Conservation (phyloP, 495 filamentous ascomycete genomes). For the Parmelia sp. region DNA sequence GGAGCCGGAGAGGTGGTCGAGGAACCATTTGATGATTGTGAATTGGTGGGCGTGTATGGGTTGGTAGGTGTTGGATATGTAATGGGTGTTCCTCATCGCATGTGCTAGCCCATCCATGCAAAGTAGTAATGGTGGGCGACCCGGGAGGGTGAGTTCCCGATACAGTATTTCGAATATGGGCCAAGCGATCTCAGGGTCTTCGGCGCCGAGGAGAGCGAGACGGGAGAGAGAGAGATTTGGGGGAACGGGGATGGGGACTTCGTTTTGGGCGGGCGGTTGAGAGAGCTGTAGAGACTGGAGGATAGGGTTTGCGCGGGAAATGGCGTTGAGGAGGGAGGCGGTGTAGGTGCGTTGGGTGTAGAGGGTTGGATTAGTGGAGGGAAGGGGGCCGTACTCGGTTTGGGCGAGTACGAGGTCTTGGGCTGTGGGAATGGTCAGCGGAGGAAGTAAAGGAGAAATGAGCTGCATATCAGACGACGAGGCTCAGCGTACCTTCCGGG, state of each 20-base stretch:
- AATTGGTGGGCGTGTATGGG: conserved; percentile 85
- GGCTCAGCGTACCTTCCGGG: conserved; percentile 65
- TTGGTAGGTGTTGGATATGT: conserved; percentile 59
- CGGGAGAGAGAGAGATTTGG: conserved; percentile 57
- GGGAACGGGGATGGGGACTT: conserved; percentile 50
- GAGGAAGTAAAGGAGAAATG: too few species aligned
- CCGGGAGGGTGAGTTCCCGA: conserved; percentile 60
- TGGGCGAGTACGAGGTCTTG: conserved; percentile 73
- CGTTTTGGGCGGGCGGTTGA: conserved; percentile 45
- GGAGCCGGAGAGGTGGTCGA: conserved; percentile 58
- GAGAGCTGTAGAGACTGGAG: conserved; percentile 53
- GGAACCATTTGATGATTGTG: conserved; percentile 66
- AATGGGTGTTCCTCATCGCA: conserved; percentile 70
- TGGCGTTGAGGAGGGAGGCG: conserved; percentile 61
- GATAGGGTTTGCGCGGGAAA: conserved; percentile 65
- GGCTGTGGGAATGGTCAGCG: conserved; percentile 41
- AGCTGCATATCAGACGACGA: background rate
- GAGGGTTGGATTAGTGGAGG: conserved; percentile 47
- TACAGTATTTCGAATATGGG: conserved; percentile 76
- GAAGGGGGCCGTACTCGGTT: conserved; percentile 71
- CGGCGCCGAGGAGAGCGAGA: conserved; percentile 62
- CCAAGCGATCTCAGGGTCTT: conserved; percentile 71
- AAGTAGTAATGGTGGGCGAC: conserved; percentile 69
- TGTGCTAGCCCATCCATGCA: conserved; percentile 70
- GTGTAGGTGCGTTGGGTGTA: conserved; percentile 76